A percentile compares a stretch with the other conserved stretches of the same genome.
These are phyloP conservation scores for Leccinum broughii DNA, from an alignment of 768 basidiomycete genomes.

Conservation along the genomic window DNA sequence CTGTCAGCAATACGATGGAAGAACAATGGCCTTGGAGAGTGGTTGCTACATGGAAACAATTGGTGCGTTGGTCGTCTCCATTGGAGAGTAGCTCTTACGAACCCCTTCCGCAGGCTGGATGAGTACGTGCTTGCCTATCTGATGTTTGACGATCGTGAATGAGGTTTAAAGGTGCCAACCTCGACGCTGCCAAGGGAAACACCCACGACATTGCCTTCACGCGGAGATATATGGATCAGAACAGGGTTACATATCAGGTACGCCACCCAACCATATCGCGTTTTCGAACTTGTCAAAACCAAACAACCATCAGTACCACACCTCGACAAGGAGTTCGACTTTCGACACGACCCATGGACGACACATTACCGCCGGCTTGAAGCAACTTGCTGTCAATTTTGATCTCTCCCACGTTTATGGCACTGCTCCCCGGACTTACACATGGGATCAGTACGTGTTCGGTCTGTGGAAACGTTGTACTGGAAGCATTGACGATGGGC, in stretches of 20 bases:
- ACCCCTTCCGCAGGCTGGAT: conserved; percentile 48
- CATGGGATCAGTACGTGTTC: conserved; percentile 52
- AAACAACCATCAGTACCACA: conserved; percentile 57
- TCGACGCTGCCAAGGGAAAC: conserved; percentile 39
- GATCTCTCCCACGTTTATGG: conserved; percentile 67
- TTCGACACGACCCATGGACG: conserved; percentile 65
- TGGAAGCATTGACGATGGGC: neutral
- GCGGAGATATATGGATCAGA: conserved; percentile 77
- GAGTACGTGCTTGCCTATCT: conserved; percentile 42
- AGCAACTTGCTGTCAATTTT: conserved; percentile 53
- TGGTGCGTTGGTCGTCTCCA: conserved; percentile 42
- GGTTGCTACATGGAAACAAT: conserved; percentile 94
- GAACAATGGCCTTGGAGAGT: conserved; percentile 57
- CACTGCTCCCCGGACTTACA: conserved; percentile 75
- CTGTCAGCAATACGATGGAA: conserved; percentile 27
- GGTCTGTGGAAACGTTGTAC: neutral
- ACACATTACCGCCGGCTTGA: conserved; percentile 55
- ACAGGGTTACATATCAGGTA: conserved; percentile 74
- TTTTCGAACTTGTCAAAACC: neutral
- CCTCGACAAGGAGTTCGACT: conserved; percentile 37
- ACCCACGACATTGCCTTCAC: conserved; percentile 58
- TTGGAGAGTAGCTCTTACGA: neutral
- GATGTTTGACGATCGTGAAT: neutral
- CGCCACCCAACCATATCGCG: neutral
- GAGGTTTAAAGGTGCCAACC: conserved; percentile 44